Conservation (phyloP, 495 filamentous ascomycete species). For the Hypomontagnella monticulosa region DNA sequence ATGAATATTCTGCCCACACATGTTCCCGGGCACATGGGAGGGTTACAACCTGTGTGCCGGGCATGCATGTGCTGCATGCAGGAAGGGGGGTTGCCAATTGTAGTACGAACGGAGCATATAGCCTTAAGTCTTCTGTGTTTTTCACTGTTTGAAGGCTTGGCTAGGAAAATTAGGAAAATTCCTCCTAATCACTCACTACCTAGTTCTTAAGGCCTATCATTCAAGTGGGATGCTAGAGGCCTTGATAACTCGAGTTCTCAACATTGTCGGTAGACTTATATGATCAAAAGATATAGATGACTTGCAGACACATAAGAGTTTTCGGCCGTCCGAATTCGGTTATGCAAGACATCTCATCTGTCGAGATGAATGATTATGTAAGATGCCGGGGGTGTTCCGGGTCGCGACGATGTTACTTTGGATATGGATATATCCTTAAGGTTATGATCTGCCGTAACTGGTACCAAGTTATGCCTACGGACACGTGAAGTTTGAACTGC, state of each 20-base stretch:
- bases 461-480: not conserved
- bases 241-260: too few species aligned
- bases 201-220: too few species aligned
- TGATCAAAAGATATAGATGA: slow-evolving; percentile 1
- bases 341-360: slow-evolving; percentile 29
- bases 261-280: too few species aligned
- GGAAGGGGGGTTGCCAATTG: slow-evolving; percentile 7
- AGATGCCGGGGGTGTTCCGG: slow-evolving; percentile 11
- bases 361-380: slow-evolving; percentile 18
- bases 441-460: not conserved
- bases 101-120: slow-evolving; percentile 10
- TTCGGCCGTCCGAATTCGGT: slow-evolving; percentile 25
- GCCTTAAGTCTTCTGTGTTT: too few species aligned
- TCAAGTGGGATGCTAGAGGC: too few species aligned
- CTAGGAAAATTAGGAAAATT: too few species aligned
- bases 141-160: too few species aligned
- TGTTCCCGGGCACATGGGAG: slow-evolving; percentile 30
- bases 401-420: slow-evolving; percentile 28
- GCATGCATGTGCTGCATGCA: slow-evolving; percentile 29
- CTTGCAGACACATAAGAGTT: slow-evolving; percentile 25
- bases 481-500: too few species aligned
- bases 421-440: not conserved
- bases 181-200: too few species aligned
- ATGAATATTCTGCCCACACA: slow-evolving; percentile 4
- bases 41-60: slow-evolving; percentile 29